These are phyloP conservation scores for Phlebiopsis flavidoalba DNA, from an alignment of 768 basidiomycete species.

Conservation along the genomic window DNA sequence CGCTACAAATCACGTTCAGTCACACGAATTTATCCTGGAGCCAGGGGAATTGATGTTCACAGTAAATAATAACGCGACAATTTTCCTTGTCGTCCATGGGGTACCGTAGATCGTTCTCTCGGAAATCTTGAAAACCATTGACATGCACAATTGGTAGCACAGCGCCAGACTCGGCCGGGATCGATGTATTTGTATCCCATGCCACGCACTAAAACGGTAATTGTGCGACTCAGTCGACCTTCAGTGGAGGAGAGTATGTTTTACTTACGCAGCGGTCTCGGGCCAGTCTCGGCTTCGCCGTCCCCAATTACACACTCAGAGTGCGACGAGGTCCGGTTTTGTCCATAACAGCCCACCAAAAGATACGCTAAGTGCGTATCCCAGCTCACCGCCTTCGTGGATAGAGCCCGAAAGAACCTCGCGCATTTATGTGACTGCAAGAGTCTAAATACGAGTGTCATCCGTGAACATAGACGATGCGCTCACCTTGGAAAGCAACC, in stretches of 20 bases:
- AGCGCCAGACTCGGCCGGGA: conserved; percentile 82
- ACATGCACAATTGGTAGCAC: conserved; percentile 88
- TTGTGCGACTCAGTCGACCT: not conserved
- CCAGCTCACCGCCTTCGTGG: conserved; percentile 89
- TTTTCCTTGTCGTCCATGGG: conserved; percentile 88
- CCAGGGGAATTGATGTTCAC: not conserved
- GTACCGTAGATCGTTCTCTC: conserved; percentile 81
- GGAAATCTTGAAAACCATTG: conserved; percentile 85
- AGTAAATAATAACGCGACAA: conserved; percentile 63
- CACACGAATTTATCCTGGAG: not conserved
- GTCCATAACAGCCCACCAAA: conserved; percentile 92
- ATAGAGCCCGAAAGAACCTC: conserved; percentile 87
- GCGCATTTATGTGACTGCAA: conserved; percentile 67
- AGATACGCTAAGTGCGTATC: conserved; percentile 81
- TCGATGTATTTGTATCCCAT: conserved; percentile 88
- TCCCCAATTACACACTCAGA: conserved; percentile 86
- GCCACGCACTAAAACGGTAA: conserved; percentile 55
- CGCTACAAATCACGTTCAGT: conserved; percentile 30
- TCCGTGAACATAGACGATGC: not conserved
- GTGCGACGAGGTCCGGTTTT: conserved; percentile 78
- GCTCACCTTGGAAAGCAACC: conserved; percentile 73
- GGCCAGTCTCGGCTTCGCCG: conserved; percentile 81
- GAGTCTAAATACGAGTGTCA: not conserved
- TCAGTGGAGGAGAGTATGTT: not conserved
- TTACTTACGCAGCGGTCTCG: conserved; percentile 52